Evolutionary conservation across 768 basidiomycete species (phyloP).

Genomic region (Kwoniella sp.): DNA sequence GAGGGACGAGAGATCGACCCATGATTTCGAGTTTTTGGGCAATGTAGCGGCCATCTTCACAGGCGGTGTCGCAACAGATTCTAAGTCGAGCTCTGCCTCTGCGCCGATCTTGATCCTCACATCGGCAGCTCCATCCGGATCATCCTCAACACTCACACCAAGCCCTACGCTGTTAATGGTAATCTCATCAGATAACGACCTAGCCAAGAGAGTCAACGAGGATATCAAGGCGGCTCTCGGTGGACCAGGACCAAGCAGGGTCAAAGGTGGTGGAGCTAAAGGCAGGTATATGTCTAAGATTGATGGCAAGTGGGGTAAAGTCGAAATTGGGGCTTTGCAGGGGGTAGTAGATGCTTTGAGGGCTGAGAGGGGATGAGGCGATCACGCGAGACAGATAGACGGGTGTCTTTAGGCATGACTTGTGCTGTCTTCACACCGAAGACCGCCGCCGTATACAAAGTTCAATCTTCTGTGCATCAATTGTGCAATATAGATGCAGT

Average conservation of each 20-base stretch:
- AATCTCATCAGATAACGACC: slow-evolving; percentile 36
- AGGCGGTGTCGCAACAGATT: neutral
- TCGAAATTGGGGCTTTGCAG: slow-evolving; percentile 27
- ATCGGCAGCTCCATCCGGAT: slow-evolving; percentile 3
- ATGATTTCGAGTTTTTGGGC: slow-evolving; percentile 52
- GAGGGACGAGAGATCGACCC: slow-evolving; percentile 42
- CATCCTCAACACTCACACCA: neutral
- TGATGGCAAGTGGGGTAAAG: slow-evolving; percentile 47
- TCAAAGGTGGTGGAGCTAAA: slow-evolving; percentile 54
- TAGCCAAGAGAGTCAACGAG: slow-evolving; percentile 46
- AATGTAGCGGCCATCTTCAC: slow-evolving; percentile 10
- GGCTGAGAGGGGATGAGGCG: neutral
- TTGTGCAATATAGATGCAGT: too few relatives aligned
- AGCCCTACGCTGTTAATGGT: slow-evolving; percentile 37
- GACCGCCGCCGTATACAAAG: too few relatives aligned
- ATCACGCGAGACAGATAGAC: too few relatives aligned
- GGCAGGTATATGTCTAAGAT: slow-evolving; percentile 53
- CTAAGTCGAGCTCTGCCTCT: neutral
- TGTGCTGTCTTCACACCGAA: too few relatives aligned
- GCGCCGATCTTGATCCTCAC: slow-evolving; percentile 6
- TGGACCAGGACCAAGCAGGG: slow-evolving; percentile 33
- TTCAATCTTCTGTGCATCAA: too few relatives aligned
- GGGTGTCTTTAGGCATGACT: too few relatives aligned
- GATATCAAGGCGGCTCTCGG: slow-evolving; percentile 38
- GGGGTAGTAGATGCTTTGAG: slow-evolving; percentile 18